phyloP scores from a whole-genome alignment of 73 alveolate genomes.

The Paraurostyla sp. region DNA sequence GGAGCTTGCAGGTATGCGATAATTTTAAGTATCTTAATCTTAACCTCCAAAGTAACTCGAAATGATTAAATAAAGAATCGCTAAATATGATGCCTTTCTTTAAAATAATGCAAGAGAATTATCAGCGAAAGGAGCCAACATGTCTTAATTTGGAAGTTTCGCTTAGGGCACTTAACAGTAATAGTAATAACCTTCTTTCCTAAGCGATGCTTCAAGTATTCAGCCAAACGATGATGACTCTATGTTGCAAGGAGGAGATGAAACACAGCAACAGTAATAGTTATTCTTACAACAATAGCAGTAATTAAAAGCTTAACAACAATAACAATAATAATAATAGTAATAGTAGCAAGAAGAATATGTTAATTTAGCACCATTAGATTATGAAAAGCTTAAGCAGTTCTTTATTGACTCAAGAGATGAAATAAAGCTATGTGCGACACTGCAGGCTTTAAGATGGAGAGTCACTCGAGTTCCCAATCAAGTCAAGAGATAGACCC shows the following conservation, averaged over 20 bases:
- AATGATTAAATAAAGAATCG: slow-evolving; percentile 2
- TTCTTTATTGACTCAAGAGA: slow-evolving; percentile 61
- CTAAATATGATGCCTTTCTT: slow-evolving; percentile 55
- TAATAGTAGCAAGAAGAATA: background rate
- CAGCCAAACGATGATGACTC: slow-evolving; percentile 29
- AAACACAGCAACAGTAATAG: slow-evolving; percentile 35
- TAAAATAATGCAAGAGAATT: slow-evolving; percentile 36
- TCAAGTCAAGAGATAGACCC: slow-evolving; percentile 32
- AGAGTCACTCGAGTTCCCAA: slow-evolving; percentile 74
- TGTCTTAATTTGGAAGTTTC: slow-evolving; percentile 23
- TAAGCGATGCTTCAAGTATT: slow-evolving; percentile 44
- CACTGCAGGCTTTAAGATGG: slow-evolving; percentile 85
- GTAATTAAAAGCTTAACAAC: background rate
- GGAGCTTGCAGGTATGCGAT: slow-evolving; percentile 13
- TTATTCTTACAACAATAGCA: background rate
- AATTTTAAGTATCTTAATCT: background rate
- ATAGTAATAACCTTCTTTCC: slow-evolving; percentile 1
- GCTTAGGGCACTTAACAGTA: background rate
- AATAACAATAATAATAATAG: background rate
- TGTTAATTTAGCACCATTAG: slow-evolving; percentile 62
- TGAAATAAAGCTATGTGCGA: slow-evolving; percentile 71
- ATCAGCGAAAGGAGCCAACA: slow-evolving; percentile 44
- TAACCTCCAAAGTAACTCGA: slow-evolving; percentile 33
- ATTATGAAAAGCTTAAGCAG: slow-evolving; percentile 61
- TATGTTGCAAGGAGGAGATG: slow-evolving; percentile 19